Percentiles rank a stretch among this genome's conserved stretches.
These are phyloP conservation scores for Miamiensis avidus DNA, from an alignment of 169 alveolate species.

Conservation along the genomic window DNA sequence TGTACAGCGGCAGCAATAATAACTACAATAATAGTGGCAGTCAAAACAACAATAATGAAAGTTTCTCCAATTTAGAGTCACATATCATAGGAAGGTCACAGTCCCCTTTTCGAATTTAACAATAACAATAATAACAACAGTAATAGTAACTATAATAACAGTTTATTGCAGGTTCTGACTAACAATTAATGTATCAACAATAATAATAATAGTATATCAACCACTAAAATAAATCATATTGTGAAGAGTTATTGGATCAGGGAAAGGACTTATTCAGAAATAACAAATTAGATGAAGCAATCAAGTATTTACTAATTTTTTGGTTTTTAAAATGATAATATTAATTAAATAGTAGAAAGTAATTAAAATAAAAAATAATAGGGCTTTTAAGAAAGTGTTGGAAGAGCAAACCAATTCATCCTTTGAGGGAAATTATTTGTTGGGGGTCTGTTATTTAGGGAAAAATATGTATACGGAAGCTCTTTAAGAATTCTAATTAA, in stretches of 20 bases:
- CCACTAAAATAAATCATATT: neutral
- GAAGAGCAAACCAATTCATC: slow-evolving; percentile 19
- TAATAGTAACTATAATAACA: no score
- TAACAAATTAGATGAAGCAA: slow-evolving; percentile 34
- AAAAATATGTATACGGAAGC: slow-evolving; percentile 27
- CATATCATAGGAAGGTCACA: no score
- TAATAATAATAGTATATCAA: no score
- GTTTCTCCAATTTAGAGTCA: no score
- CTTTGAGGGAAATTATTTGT: slow-evolving; percentile 36
- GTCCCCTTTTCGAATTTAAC: no score
- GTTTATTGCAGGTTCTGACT: no score
- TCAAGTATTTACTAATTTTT: slow-evolving; percentile 26
- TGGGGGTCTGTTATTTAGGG: slow-evolving; percentile 41
- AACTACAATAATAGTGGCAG: no score
- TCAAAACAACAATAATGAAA: no score
- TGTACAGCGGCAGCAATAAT: no score
- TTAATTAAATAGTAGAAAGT: no score
- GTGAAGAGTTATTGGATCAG: neutral
- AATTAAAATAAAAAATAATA: neutral
- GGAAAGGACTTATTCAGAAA: slow-evolving; percentile 11
- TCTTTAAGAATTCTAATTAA: slow-evolving; percentile 18
- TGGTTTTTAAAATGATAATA: neutral
- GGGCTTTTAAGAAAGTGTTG: slow-evolving; percentile 23
- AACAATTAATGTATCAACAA: no score
- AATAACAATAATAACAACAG: no score